Evolutionary conservation across 345 rosid species (phyloP).

Genomic region (Rhodomyrtus tomentosa): DNA sequence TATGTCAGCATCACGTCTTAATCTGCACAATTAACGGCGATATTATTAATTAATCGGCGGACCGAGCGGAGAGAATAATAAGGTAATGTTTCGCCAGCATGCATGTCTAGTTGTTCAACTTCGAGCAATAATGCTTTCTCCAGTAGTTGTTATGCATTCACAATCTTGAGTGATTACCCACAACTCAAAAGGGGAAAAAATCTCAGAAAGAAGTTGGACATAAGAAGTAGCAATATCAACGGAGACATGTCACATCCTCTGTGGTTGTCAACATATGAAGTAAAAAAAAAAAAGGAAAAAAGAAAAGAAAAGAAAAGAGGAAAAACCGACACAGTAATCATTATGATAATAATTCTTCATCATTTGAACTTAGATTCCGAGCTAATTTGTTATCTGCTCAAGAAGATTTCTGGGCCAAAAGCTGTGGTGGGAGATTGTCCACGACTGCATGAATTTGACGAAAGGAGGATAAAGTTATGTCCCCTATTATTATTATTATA

Average conservation of each 20-base stretch:
- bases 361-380: neutral
- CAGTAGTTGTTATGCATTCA: neutral
- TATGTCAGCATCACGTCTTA: neutral
- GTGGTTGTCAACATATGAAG: neutral
- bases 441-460: neutral
- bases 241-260: constrained; percentile 5
- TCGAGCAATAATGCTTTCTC: neutral
- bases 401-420: neutral
- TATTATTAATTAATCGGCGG: neutral
- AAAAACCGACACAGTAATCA: neutral
- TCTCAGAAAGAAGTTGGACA: neutral
- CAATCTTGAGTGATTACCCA: neutral
- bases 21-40: neutral
- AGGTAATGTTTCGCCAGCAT: neutral
- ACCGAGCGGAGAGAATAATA: neutral
- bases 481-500: too few relatives aligned
- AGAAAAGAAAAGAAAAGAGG: neutral
- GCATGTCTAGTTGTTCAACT: neutral
- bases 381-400: neutral
- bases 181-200: neutral
- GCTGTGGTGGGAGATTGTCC: neutral
- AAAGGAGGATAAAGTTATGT: neutral
- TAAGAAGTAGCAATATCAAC: neutral
- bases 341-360: neutral
- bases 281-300: neutral